Evolutionary conservation across 2,329 filamentous ascomycete species (phyloP), one percentile per base, ranked within the genome.

Genomic region (Diaporthe batatas): DNA sequence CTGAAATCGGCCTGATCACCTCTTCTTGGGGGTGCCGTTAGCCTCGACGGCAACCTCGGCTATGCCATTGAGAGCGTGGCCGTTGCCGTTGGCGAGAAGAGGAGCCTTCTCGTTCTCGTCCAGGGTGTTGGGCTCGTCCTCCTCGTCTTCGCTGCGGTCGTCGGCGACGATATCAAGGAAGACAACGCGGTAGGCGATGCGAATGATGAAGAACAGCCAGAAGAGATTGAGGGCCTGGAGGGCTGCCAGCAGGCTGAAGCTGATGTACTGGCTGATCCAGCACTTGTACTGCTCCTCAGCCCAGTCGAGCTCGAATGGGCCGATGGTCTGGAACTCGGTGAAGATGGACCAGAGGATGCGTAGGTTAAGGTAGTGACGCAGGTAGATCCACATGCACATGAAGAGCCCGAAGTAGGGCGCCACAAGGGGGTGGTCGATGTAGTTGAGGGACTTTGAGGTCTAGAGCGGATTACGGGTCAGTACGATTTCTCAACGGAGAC

Each of bases 371-470:
- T 91, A 94, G 84, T 98, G 95, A 71, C 95, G 94, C 75, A 96
- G 86, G 85, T 98, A 98, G 79, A 94, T 91, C 95, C 95, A 98
- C 74, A 92, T 87, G 76, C 85, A 85, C 82, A 97, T 92, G 85
- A 98, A 98, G 77, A 93, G 76, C 80, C 89, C 90, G 83, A 96
- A 98, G 85, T 96, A 98, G 21, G 94, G 94, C 0, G 88, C 91
- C n/a, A 94, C 93, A 58, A 97, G 85, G 72, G 89, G 85, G 71
- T 91, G 91, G 80, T 97, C 93, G 77, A 98, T 85, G 84, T 98
- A 98, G 85, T 98, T 97, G 77, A 98, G 90, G 6, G 92, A 90
- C 85, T 98, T 98, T 74, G 94, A 97, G 2, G 94, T 96, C 92
- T 95, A 77, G 42, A 16, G 25, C 18, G 49, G 39, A 51, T 25